phyloP scores from a whole-genome alignment of 768 basidiomycete species.

The Tephrocybe rancida region DNA sequence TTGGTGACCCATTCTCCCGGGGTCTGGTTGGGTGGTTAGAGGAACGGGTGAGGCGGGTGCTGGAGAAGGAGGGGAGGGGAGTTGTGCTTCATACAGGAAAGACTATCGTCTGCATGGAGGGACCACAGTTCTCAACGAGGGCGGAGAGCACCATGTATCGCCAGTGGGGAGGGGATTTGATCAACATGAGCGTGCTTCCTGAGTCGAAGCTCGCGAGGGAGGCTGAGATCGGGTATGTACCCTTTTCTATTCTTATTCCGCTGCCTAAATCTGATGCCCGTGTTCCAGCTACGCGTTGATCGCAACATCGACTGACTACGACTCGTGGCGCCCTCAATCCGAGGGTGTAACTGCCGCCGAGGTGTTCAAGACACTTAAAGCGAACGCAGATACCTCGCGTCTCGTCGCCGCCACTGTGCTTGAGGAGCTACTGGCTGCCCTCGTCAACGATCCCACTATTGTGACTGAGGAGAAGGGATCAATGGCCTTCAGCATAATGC shows the following conservation, averaged over 20 bases:
- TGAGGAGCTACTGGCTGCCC: conserved; percentile 68
- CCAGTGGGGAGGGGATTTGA: too few relatives aligned
- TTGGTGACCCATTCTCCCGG: conserved; percentile 88
- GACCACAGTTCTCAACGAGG: conserved; percentile 96
- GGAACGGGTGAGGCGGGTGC: conserved; percentile 59
- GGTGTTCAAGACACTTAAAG: conserved; percentile 84
- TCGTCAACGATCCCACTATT: too few relatives aligned
- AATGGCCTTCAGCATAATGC: conserved; percentile 91
- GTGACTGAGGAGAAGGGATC: conserved; percentile 64
- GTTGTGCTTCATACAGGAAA: conserved; percentile 79
- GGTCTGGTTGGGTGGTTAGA: conserved; percentile 69
- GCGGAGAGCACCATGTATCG: conserved; percentile 94
- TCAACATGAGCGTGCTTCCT: too few relatives aligned
- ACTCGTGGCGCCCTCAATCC: conserved; percentile 86
- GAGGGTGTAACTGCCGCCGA: conserved; percentile 89
- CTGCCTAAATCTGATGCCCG: neutral
- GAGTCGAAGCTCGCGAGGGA: too few relatives aligned
- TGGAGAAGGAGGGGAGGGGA: conserved; percentile 58
- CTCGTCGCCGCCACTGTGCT: conserved; percentile 71
- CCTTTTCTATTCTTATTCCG: neutral
- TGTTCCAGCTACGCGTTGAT: conserved; percentile 82
- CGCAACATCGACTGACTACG: conserved; percentile 92
- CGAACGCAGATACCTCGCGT: conserved; percentile 84
- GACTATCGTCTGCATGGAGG: conserved; percentile 96
- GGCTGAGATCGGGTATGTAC: conserved; percentile 72